Percentiles rank a stretch among this genome's conserved stretches.
Conservation (phyloP, 2,329 filamentous ascomycete genomes). For the Triangularia verruculosa region DNA sequence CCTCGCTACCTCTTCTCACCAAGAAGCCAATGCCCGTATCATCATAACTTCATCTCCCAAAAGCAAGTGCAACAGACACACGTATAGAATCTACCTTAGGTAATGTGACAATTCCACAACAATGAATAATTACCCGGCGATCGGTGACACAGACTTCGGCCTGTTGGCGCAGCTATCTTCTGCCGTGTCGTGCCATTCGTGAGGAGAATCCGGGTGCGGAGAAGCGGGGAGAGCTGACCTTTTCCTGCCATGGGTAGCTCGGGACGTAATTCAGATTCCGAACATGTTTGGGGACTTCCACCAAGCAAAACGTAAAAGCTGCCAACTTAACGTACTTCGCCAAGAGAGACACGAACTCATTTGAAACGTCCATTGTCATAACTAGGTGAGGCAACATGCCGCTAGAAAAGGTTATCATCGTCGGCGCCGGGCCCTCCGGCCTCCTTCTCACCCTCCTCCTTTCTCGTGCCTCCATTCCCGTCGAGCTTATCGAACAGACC, state of each 20-base stretch:
- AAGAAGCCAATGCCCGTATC: no score
- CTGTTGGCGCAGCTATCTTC: background rate
- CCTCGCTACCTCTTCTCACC: no score
- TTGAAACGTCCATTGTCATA: background rate
- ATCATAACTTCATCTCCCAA: no score
- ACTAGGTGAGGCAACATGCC: background rate
- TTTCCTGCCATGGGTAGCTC: background rate
- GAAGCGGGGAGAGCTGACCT: background rate
- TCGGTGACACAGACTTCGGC: background rate
- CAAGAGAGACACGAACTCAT: no score
- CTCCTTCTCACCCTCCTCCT: constrained; percentile 26
- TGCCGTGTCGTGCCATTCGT: background rate
- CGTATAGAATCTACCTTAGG: no score
- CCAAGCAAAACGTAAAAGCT: no score
- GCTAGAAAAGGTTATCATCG: constrained; percentile 28
- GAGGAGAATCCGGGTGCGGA: background rate
- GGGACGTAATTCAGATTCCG: background rate
- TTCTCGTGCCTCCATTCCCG: constrained; percentile 25
- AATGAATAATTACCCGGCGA: background rate
- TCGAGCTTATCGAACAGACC: constrained; percentile 31
- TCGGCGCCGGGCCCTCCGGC: constrained; percentile 28
- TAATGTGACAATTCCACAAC: background rate
- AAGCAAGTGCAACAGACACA: no score
- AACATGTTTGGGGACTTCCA: background rate
- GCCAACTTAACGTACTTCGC: no score